Evolutionary conservation across 768 basidiomycete species (phyloP).

Genomic region (Myochromella boudieri): DNA sequence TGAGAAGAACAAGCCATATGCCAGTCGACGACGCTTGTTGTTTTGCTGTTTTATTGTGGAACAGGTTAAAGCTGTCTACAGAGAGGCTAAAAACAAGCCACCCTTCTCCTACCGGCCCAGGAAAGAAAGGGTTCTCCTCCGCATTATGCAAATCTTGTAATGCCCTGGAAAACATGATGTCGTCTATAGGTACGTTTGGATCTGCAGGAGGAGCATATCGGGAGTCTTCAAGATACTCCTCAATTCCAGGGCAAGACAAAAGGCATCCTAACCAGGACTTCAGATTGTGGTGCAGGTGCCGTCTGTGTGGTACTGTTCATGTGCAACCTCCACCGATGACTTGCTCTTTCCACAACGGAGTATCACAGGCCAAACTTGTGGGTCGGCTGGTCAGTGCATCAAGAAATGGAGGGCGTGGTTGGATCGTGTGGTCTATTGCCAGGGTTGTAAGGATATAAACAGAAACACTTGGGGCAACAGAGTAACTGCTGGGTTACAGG

Average conservation of each 20-base stretch:
- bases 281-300: conserved; percentile 21
- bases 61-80: too few species aligned
- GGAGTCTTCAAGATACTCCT: conserved; percentile 18
- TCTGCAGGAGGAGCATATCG: conserved; percentile 1
- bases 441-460: conserved; percentile 16
- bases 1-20: conserved; percentile 30
- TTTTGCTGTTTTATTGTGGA: neutral
- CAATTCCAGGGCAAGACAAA: conserved; percentile 24
- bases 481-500: conserved; percentile 20
- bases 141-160: conserved; percentile 19
- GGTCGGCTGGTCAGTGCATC: conserved; percentile 14
- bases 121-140: neutral
- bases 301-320: conserved; percentile 9
- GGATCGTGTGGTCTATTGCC: neutral
- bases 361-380: conserved; percentile 15
- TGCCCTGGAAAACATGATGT: conserved; percentile 20
- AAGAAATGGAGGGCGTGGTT: neutral
- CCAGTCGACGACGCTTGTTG: conserved; percentile 8
- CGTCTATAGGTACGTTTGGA: conserved; percentile 5
- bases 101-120: neutral
- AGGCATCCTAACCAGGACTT: conserved; percentile 25
- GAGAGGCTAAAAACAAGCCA: neutral
- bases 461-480: conserved; percentile 23
- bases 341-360: conserved; percentile 18
- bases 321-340: neutral